These are phyloP conservation scores for Lentinus brumalis DNA, from an alignment of 768 basidiomycete genomes.

Conservation along the genomic window DNA sequence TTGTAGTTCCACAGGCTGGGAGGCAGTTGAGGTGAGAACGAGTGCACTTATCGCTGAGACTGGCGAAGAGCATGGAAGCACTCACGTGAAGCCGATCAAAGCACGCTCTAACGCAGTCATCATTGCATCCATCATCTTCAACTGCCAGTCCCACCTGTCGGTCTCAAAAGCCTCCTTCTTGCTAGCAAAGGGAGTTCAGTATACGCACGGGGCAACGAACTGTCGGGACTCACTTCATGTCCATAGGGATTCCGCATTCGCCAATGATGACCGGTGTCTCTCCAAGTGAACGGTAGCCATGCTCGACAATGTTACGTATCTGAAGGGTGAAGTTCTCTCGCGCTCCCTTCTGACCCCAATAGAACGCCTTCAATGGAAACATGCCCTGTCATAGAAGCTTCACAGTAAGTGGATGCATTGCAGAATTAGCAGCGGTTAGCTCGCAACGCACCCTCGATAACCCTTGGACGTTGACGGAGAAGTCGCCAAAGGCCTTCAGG, in stretches of 20 bases:
- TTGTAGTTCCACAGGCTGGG: conserved; percentile 94
- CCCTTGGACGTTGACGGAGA: conserved; percentile 92
- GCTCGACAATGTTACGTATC: conserved; percentile 74
- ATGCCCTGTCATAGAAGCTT: conserved; percentile 60
- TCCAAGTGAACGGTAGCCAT: conserved; percentile 68
- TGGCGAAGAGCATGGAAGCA: conserved; percentile 19
- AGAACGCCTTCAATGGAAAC: conserved; percentile 78
- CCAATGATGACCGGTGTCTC: conserved; percentile 86
- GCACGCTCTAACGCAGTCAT: conserved; percentile 78
- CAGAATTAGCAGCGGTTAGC: neutral
- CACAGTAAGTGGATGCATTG: conserved; percentile 12
- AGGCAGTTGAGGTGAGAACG: neutral
- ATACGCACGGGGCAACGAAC: neutral
- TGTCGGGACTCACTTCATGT: conserved; percentile 76
- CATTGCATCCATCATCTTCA: conserved; percentile 94
- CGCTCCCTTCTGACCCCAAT: conserved; percentile 85
- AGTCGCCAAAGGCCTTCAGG: conserved; percentile 77
- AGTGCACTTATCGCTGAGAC: neutral
- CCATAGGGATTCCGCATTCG: conserved; percentile 96
- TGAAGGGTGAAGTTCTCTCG: conserved; percentile 84
- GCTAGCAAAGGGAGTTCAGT: conserved; percentile 40
- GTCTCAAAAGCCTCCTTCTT: conserved; percentile 68
- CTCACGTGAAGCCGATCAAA: conserved; percentile 85
- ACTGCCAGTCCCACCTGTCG: conserved; percentile 80
- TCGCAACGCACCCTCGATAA: conserved; percentile 67